Evolutionary conservation across 1,139 yeast species (phyloP).

Genomic region (Blastobotrys petasosporus): DNA sequence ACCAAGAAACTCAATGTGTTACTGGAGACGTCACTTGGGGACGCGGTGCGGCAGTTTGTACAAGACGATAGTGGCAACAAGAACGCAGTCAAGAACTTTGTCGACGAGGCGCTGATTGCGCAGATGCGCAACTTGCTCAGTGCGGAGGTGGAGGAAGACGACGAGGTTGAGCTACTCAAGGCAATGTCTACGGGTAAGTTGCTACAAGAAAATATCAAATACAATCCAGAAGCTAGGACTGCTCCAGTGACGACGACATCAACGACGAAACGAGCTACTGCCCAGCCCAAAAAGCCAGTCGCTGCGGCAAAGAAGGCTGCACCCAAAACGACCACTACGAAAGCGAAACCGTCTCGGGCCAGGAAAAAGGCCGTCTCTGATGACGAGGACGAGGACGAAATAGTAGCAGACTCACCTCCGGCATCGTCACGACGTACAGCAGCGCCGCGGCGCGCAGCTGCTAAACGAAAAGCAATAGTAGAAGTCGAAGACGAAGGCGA

Average conservation of each 20-base stretch:
- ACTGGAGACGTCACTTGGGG: conserved; percentile 71
- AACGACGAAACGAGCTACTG: no score
- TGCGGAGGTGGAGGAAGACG: conserved; percentile 31
- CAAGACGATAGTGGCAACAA: conserved; percentile 71
- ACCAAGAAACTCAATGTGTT: conserved; percentile 56
- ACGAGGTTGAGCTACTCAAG: conserved; percentile 17
- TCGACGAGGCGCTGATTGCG: conserved; percentile 57
- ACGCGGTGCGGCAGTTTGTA: conserved; percentile 65
- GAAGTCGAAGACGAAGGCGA: neutral
- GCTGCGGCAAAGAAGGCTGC: no score
- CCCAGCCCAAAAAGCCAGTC: no score
- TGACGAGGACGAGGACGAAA: no score
- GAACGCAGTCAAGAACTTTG: conserved; percentile 58
- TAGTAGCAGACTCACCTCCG: neutral
- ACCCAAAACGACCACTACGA: no score
- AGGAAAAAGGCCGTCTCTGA: no score
- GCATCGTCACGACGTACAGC: neutral
- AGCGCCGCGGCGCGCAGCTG: neutral
- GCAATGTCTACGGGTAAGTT: conserved; percentile 15
- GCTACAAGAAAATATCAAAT: conserved; percentile 1
- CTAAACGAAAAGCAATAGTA: neutral
- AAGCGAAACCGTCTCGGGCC: no score
- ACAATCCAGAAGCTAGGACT: no score
- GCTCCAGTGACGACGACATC: no score
- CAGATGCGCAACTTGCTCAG: conserved; percentile 55